These are phyloP conservation scores for Penstemon eatonii DNA, from an alignment of 257 asterid genomes.

Conservation along the genomic window DNA sequence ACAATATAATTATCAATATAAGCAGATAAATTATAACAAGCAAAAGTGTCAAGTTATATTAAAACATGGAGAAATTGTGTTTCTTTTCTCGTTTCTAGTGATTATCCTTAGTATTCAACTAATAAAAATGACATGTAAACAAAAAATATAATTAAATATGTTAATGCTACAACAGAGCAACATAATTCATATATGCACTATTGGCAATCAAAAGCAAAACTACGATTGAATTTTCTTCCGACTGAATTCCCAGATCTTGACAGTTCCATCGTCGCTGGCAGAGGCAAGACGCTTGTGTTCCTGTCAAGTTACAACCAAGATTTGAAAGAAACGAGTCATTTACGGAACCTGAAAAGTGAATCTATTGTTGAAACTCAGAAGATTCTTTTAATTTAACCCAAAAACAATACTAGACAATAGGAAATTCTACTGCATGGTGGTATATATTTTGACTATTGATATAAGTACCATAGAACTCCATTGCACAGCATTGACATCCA, in stretches of 20 bases:
- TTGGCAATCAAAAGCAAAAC: not conserved
- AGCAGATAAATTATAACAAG: too few relatives aligned
- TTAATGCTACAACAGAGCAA: constrained; percentile 22
- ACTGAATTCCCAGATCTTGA: constrained; percentile 82
- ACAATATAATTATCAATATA: too few relatives aligned
- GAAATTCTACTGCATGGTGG: not conserved
- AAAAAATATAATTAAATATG: not conserved
- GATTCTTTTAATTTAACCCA: not conserved
- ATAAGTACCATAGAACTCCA: constrained; percentile 74
- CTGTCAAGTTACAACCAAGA: constrained; percentile 39
- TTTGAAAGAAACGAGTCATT: not conserved
- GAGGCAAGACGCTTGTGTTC: constrained; percentile 69
- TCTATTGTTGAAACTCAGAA: not conserved
- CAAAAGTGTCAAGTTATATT: too few relatives aligned
- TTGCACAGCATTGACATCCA: constrained; percentile 83
- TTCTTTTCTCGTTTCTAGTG: not conserved
- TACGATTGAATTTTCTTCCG: constrained; percentile 25
- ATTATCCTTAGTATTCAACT: constrained; percentile 15
- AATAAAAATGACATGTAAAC: not conserved
- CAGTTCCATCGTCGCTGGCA: constrained; percentile 83
- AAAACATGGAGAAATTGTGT: not conserved
- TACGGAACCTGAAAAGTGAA: not conserved
- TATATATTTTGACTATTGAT: constrained; percentile 8
- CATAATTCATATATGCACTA: constrained; percentile 1
- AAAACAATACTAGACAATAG: too few relatives aligned